These are phyloP conservation scores for Penicillium sp. DNA, from an alignment of 2,329 filamentous ascomycete genomes.

Conservation along the genomic window DNA sequence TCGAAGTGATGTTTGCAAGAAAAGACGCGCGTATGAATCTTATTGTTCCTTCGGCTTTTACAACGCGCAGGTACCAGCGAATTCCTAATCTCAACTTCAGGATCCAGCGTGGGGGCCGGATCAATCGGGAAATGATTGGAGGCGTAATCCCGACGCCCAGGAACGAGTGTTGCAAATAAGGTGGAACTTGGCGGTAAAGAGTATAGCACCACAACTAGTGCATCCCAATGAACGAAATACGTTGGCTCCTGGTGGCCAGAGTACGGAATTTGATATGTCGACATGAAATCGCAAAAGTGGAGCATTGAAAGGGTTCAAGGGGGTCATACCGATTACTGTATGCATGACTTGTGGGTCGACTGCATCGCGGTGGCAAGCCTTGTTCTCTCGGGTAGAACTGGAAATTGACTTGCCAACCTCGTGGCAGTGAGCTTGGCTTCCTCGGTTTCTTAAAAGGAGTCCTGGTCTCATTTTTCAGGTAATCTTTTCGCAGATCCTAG, in stretches of 20 bases:
- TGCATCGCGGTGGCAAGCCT: not conserved
- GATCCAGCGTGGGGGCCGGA: not conserved
- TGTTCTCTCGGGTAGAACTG: not conserved
- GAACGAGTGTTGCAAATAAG: too few species aligned
- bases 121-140: slow-evolving; percentile 7
- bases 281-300: not conserved
- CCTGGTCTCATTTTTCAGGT: not conserved
- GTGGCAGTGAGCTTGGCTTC: not conserved
- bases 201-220: too few species aligned
- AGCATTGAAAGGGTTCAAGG: not conserved
- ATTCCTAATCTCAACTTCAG: not conserved
- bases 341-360: not conserved
- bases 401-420: not conserved
- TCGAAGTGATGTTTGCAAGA: not conserved
- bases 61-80: not conserved
- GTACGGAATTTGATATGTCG: not conserved
- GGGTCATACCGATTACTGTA: not conserved
- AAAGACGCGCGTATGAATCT: not conserved
- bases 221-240: too few species aligned
- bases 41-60: not conserved
- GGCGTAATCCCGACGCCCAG: not conserved
- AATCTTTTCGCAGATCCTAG: slow-evolving; percentile 4
- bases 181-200: too few species aligned
- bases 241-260: too few species aligned
- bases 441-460: slow-evolving; percentile 3